phyloP scores from a whole-genome alignment of 352 stramenopile species.

The Phytopythium vexans region DNA sequence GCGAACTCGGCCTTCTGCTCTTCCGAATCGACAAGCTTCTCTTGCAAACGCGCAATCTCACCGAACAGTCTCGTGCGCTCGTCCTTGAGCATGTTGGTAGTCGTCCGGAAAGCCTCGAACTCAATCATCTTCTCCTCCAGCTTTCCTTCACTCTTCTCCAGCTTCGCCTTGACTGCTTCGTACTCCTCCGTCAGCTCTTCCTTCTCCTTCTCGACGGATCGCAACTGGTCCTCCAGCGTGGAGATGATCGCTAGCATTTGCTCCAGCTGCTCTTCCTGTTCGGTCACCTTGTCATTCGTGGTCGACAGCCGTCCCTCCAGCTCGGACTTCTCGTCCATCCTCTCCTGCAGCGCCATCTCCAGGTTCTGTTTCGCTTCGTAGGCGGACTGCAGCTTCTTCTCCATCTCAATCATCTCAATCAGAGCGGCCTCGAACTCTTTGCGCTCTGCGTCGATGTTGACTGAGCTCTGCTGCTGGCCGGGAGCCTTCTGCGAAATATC shows the following conservation, averaged over 20 bases:
- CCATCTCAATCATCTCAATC: constrained; percentile 68
- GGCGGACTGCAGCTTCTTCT: constrained; percentile 55
- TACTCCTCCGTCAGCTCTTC: constrained; percentile 45
- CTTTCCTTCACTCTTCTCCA: constrained; percentile 40
- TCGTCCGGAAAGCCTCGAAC: constrained; percentile 56
- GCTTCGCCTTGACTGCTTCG: constrained; percentile 38
- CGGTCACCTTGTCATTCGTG: constrained; percentile 43
- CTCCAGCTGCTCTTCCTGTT: constrained; percentile 50
- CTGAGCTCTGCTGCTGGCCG: constrained; percentile 16
- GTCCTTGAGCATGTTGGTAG: constrained; percentile 58
- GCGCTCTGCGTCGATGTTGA: constrained; percentile 42
- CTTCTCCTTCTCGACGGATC: constrained; percentile 37
- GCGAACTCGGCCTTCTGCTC: constrained; percentile 41
- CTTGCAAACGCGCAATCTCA: constrained; percentile 53
- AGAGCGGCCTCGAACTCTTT: constrained; percentile 57
- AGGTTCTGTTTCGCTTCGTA: constrained; percentile 58
- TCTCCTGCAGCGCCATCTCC: constrained; percentile 48
- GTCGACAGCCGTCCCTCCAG: constrained; percentile 46
- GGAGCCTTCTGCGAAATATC: constrained; percentile 32
- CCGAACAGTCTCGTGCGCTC: constrained; percentile 48
- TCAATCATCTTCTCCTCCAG: constrained; percentile 68
- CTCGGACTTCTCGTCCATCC: constrained; percentile 35
- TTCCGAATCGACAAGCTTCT: constrained; percentile 39
- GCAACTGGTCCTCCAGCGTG: constrained; percentile 49
- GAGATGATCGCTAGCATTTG: constrained; percentile 52